phyloP scores from a whole-genome alignment of 2,329 filamentous ascomycete genomes.

The Sporothrix variecibatus region DNA sequence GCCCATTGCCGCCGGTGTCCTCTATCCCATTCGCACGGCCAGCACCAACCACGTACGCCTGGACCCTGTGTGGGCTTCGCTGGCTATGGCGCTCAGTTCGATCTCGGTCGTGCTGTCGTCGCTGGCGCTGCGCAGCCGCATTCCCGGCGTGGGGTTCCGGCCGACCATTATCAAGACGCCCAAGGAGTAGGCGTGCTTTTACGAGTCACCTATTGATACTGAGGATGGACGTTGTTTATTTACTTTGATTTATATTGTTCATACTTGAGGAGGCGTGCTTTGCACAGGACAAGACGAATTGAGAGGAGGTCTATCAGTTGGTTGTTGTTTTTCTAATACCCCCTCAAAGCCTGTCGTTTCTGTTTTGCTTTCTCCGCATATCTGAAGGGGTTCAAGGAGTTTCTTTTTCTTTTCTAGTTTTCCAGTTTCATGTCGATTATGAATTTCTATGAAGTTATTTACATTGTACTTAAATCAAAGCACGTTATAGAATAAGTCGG shows the following conservation, averaged over 20 bases:
- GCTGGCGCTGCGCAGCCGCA: constrained; percentile 62
- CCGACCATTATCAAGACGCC: constrained; percentile 31
- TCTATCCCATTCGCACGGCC: constrained; percentile 60
- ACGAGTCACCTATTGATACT: too few relatives aligned
- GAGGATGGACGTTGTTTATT: too few relatives aligned
- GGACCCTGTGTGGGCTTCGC: constrained; percentile 80
- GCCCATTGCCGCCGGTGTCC: constrained; percentile 76
- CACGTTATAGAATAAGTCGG: neutral
- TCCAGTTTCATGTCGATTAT: neutral
- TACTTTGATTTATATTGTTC: neutral
- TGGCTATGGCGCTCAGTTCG: constrained; percentile 92
- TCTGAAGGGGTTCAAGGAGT: neutral
- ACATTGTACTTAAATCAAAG: neutral
- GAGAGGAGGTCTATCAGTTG: neutral
- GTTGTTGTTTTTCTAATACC: neutral
- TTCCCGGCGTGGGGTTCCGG: constrained; percentile 50
- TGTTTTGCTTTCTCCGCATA: neutral
- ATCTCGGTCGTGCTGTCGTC: constrained; percentile 86
- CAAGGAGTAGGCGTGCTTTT: neutral
- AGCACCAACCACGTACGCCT: constrained; percentile 60
- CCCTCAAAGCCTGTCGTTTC: neutral
- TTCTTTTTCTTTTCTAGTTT: neutral
- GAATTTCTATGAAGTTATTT: neutral
- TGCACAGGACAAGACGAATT: too few relatives aligned
- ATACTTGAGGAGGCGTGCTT: neutral